Conservation (phyloP, 129 eudicot species). For the Dittrichia graveolens region DNA sequence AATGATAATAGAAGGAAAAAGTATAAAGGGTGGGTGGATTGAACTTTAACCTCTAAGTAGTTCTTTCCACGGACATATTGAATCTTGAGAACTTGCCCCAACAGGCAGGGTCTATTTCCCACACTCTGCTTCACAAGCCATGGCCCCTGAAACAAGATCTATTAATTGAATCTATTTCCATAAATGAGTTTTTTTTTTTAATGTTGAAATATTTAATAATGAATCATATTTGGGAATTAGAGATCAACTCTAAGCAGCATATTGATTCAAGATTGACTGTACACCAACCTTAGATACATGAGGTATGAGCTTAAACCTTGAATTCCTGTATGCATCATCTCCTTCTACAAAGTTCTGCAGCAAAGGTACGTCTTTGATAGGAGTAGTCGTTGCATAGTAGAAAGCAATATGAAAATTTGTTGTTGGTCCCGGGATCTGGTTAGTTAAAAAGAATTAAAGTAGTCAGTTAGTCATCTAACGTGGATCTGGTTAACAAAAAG, state of each 20-base stretch:
- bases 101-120: conserved; percentile 61
- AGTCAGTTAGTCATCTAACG: background rate
- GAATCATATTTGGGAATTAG: background rate
- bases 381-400: conserved; percentile 65
- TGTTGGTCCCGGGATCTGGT: conserved; percentile 67
- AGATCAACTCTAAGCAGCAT: background rate
- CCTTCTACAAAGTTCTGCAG: conserved; percentile 70
- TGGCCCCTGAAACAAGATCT: conserved; percentile 46
- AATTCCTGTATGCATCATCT: conserved; percentile 71
- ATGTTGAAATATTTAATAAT: background rate
- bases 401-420: conserved; percentile 55
- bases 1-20: background rate
- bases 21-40: background rate
- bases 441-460: background rate
- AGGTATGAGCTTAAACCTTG: conserved; percentile 81
- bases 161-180: background rate
- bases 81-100: conserved; percentile 59
- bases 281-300: conserved; percentile 60
- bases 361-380: conserved; percentile 61
- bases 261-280: conserved; percentile 1
- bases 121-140: conserved; percentile 72
- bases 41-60: conserved; percentile 57
- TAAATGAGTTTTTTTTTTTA: conserved; percentile 8
- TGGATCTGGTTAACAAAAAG: background rate
- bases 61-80: conserved; percentile 56